Evolutionary conservation across 2,329 filamentous ascomycete species (phyloP), one percentile per base, ranked within the genome.

Genomic region (Fusarium poae): DNA sequence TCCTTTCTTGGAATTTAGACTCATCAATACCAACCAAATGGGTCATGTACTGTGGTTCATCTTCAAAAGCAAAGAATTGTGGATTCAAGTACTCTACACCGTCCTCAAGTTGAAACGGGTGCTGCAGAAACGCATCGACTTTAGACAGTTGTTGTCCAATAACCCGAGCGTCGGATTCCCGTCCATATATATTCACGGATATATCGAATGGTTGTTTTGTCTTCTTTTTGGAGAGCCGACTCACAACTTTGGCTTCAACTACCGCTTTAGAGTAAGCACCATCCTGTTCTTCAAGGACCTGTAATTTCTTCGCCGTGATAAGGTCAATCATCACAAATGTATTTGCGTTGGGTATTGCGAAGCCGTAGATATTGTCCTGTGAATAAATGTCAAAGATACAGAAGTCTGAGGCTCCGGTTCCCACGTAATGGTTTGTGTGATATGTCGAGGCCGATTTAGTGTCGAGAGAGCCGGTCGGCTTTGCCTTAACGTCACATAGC

Each of bases 401-500:
- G 42, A n/a, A 13, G 3, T 27, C 23, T 3, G 16, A 5, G 6
- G 10, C 16, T 13, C 6, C 16, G 5, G 4, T 5, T n/a, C 16
- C 16, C 10, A 1, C 2, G 13, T 10, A 7, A 7, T n/a, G 23
- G 5, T 5, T n/a, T n/a, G 16, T 3, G 10, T 44, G n/a, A 2
- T 0, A 11, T 27, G 5, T 11, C 13, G 4, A 10, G 10, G 10
- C 6, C 6, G 16, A 13, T 12, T 12, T 16, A n/a, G 42, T 0
- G 6, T 44, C 12, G 4, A n/a, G 0, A 7, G 7, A 7, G 4
- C 10, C 23, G 9, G 1, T 8, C 0, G 23, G 3, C 5, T 44
- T 44, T 6, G 40, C 40, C 1, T 27, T 23, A 27, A 27, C 40
- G n/a, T 44, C 40, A n/a, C 40, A 44, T n/a, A 44, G 40, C 40